Base-by-base conservation (phyloP, 305 asterid species). In the Rubia tinctorum region DNA sequence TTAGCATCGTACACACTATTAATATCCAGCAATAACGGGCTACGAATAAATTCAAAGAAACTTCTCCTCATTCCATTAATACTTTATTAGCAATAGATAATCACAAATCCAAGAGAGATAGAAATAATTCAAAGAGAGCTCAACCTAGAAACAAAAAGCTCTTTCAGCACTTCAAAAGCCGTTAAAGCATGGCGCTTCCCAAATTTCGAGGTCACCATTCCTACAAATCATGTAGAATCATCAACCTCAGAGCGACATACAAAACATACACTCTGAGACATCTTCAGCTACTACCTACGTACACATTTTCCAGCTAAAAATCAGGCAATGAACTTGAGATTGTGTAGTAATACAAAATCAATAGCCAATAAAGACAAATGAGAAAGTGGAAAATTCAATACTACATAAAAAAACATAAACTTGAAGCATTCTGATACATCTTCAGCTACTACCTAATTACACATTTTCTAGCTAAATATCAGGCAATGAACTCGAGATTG, bases 181-280 rank as follows among this genome's bases (percentile, higher is more conserved):
- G 94, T 77, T 82, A 95, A 85, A 22, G 98, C 91, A 83, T 95
- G 98, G 66, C 97, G 91, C 73, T 95, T 95, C 70, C 99, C 98
- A 68, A 95, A 88, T 87, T 92, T 95, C 20, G 97, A 86, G 66
- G 92, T 87, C 77, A 95, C 98, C 99, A 95, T 90, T 76, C 98
- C 99, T 92, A 90, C 88, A 83, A 23, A 53, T 76, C 22, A 61
- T 37, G 62, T 22, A 27, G 40, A 59, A n/a, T 15, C 18, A 43
- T 72, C 47, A 71, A 39, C 76, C 23, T 6, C 51, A 23, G 58
- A 3, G 22, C 39, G 8, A 25, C 27, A 47, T 42, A 7, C n/a
- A n/a, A n/a, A n/a, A n/a, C n/a, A n/a, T n/a, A n/a, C n/a, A n/a
- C n/a, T n/a, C n/a, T n/a, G n/a, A n/a, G n/a, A n/a, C n/a, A n/a